These are phyloP conservation scores for Microdochium paspali DNA, from an alignment of 2,329 filamentous ascomycete species.

Conservation along the genomic window DNA sequence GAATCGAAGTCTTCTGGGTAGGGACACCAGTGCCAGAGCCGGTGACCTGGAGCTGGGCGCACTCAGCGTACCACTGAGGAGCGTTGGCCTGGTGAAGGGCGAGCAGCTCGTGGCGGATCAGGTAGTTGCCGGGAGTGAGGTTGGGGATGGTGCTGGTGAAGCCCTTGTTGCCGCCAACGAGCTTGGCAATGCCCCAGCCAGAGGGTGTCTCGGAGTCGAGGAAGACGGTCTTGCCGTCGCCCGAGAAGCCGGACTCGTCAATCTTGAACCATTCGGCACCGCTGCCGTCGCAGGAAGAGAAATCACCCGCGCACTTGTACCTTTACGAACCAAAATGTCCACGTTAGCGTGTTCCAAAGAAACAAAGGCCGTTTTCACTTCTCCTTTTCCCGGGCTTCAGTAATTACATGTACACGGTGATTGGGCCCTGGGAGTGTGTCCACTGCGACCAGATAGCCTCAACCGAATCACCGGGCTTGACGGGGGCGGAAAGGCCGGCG, in stretches of 20 bases:
- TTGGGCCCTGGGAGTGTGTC: slow-evolving; percentile 48
- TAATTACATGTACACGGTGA: slow-evolving; percentile 50
- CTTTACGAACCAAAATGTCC: too few relatives aligned
- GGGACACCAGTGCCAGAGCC: slow-evolving; percentile 16
- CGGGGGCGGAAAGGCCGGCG: slow-evolving; percentile 30
- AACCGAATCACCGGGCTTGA: slow-evolving; percentile 36
- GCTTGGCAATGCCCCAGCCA: slow-evolving; percentile 34
- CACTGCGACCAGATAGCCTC: slow-evolving; percentile 45
- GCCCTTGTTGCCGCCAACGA: slow-evolving; percentile 28
- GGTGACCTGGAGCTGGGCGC: slow-evolving; percentile 46
- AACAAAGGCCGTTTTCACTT: too few relatives aligned
- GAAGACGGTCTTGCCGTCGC: slow-evolving; percentile 41
- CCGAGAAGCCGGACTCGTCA: not conserved
- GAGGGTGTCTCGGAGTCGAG: slow-evolving; percentile 44
- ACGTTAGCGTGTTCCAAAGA: too few relatives aligned
- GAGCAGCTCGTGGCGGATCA: slow-evolving; percentile 49
- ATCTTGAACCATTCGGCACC: not conserved
- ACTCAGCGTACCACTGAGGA: slow-evolving; percentile 48
- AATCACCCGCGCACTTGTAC: slow-evolving; percentile 41
- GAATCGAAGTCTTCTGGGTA: slow-evolving; percentile 32
- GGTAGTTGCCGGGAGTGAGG: slow-evolving; percentile 43
- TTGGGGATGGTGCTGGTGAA: slow-evolving; percentile 43
- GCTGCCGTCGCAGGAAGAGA: slow-evolving; percentile 37
- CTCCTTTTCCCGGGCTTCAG: too few relatives aligned
- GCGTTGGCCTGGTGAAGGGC: slow-evolving; percentile 37